Evolutionary conservation across 2,329 filamentous ascomycete genomes (phyloP), one percentile per base, ranked within the genome.

Genomic region (Alternaria hordeiaustralica): DNA sequence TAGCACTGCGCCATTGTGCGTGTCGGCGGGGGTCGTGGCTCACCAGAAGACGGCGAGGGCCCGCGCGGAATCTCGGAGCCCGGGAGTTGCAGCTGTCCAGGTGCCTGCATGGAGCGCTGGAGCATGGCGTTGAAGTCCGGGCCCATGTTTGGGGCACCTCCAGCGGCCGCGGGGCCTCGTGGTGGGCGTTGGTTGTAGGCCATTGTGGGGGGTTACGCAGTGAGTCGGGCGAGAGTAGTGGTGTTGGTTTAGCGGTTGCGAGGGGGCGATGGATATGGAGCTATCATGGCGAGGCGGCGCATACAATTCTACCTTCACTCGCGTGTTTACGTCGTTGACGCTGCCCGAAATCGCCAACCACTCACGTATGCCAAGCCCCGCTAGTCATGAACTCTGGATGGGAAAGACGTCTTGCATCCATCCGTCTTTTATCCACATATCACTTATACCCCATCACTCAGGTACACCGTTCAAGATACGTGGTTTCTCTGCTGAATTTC

Each of bases 121-220:
- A 78, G 70, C 77, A 79, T 79, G 60, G 75, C 72, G 58, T 78
- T 78, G 71, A 79, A 79, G 73, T 71, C 72, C 55, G 68, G 70
- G 30, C 71, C 70, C 66, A 72, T 71, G 51, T 75, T 75, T 62
- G 72, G 71, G 28, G 70, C 68, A 67, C 69, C 70, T 62, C 70
- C 74, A 60, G 75, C 69, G 71, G 74, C 68, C 71, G 74, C 73
- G 66, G 60, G 60, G 60, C 71, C 71, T 70, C 73, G 71, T 63
- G 71, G 74, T 65, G 72, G 67, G 58, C 74, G 69, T 21, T 72
- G 67, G 51, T 71, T 71, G 66, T 69, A 77, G 23, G 75, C 70
- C 75, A 77, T 77, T 63, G 50, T 58, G 55, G 46, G 47, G 23
- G 33, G 43, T 57, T 64, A 44, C 46, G 41, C 47, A 46, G 59